Conservation (phyloP, 2,329 filamentous ascomycete genomes). For the Chalaropsis thielavioides region DNA sequence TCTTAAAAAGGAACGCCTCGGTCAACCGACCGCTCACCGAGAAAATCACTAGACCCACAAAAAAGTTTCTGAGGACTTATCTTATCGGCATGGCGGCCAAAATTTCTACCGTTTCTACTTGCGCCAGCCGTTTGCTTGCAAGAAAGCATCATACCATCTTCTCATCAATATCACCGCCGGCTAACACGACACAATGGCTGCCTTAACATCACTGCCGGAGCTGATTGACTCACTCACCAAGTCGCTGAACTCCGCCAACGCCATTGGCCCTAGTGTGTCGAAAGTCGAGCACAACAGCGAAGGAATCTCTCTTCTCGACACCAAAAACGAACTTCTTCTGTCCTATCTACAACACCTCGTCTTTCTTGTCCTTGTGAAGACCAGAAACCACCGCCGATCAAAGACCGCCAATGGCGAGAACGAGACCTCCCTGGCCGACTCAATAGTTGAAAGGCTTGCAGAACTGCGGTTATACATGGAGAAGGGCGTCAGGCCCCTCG, state of each 20-base stretch:
- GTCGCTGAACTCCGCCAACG: constrained; percentile 47
- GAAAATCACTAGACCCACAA: constrained; percentile 11
- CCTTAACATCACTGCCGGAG: constrained; percentile 34
- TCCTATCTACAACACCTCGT: constrained; percentile 92
- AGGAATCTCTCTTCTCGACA: constrained; percentile 85
- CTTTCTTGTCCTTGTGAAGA: constrained; percentile 68
- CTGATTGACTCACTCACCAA: constrained; percentile 41
- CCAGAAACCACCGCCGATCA: constrained; percentile 39
- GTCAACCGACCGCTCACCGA: background rate
- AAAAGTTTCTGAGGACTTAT: constrained; percentile 13
- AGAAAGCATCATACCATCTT: no score
- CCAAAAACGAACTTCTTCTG: constrained; percentile 93
- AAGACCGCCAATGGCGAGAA: constrained; percentile 14
- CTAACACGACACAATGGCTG: constrained; percentile 29
- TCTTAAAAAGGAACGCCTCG: background rate
- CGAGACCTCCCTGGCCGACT: constrained; percentile 19
- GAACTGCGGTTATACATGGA: constrained; percentile 88
- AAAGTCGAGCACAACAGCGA: constrained; percentile 59
- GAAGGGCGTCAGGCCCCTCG: constrained; percentile 77
- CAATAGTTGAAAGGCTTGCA: constrained; percentile 70
- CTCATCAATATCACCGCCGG: background rate
- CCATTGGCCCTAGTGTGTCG: constrained; percentile 49
- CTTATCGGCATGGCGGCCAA: constrained; percentile 5
- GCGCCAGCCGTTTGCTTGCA: background rate
- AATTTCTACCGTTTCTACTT: constrained; percentile 12